Conservation (phyloP, 176 grass and related monocot genomes). For the Avena atlantica region DNA sequence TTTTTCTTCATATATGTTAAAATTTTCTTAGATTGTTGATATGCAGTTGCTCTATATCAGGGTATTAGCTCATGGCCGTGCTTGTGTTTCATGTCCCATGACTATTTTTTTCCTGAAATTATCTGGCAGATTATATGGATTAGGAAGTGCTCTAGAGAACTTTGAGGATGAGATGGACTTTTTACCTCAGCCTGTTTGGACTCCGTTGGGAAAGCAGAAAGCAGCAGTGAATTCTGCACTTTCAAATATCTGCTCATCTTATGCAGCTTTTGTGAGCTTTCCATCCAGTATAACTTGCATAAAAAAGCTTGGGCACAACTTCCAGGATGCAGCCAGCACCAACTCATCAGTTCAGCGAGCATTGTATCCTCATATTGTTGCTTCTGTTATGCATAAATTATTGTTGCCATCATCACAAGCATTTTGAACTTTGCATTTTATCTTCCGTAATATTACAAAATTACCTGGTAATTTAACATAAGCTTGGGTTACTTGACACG, state of each 20-base stretch:
- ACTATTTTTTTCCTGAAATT: conserved; percentile 23
- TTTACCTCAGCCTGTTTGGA: conserved; percentile 53
- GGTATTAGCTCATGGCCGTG: neutral
- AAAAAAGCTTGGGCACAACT: conserved; percentile 44
- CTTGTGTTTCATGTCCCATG: neutral
- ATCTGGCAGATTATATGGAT: conserved; percentile 53
- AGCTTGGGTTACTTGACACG: conserved; percentile 62
- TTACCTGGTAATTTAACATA: conserved; percentile 25
- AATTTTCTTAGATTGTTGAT: neutral
- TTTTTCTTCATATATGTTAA: neutral
- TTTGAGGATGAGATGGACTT: conserved; percentile 49
- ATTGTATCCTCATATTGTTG: conserved; percentile 65
- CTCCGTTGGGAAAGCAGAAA: conserved; percentile 39
- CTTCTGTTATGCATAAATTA: conserved; percentile 28
- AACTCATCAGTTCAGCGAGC: conserved; percentile 47
- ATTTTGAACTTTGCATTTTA: conserved; percentile 20
- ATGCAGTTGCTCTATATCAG: conserved; percentile 15
- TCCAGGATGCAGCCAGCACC: conserved; percentile 28
- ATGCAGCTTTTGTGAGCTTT: conserved; percentile 38
- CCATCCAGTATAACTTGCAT: conserved; percentile 62
- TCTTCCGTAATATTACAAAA: conserved; percentile 1
- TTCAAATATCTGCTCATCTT: conserved; percentile 53
- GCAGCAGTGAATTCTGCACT: conserved; percentile 32
- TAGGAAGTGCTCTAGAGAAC: conserved; percentile 31
- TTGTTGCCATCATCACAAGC: conserved; percentile 5